phyloP scores from a whole-genome alignment of 805 yeast genomes.

The Ogataea nakhonphanomensis region DNA sequence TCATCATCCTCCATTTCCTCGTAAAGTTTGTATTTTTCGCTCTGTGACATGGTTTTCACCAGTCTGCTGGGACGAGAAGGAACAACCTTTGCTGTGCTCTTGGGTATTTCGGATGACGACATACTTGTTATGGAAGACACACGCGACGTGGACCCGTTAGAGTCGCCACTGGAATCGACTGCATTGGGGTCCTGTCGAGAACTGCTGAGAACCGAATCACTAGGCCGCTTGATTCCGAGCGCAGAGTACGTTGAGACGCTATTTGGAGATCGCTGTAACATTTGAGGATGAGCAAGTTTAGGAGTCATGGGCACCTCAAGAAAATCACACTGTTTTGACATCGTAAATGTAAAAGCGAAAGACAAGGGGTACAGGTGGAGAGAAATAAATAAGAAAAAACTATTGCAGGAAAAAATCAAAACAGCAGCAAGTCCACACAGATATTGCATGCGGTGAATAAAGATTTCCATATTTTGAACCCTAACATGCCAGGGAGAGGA shows the following conservation, averaged over 20 bases:
- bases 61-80: slow-evolving; percentile 5
- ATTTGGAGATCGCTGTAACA: slow-evolving; percentile 21
- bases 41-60: slow-evolving; percentile 19
- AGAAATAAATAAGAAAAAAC: slow-evolving; percentile 5
- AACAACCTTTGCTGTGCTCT: slow-evolving; percentile 6
- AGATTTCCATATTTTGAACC: background rate
- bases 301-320: slow-evolving; percentile 29
- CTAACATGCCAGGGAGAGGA: no score
- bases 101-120: slow-evolving; percentile 20
- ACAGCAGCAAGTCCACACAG: background rate
- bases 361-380: background rate
- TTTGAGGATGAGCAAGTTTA: slow-evolving; percentile 19
- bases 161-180: slow-evolving; percentile 10
- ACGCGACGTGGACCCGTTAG: slow-evolving; percentile 18
- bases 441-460: slow-evolving; percentile 4
- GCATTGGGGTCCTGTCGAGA: slow-evolving; percentile 1
- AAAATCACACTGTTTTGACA: slow-evolving; percentile 9
- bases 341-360: slow-evolving; percentile 1
- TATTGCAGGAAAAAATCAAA: slow-evolving; percentile 5
- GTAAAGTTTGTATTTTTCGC: slow-evolving; percentile 28
- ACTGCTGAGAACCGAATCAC: slow-evolving; percentile 21
- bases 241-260: slow-evolving; percentile 13
- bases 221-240: slow-evolving; percentile 29
- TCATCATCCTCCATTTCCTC: slow-evolving; percentile 34
- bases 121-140: slow-evolving; percentile 25